Evolutionary conservation across 169 alveolate genomes (phyloP), one percentile per base, ranked within the genome.

Genomic region (Plasmodium inui): DNA sequence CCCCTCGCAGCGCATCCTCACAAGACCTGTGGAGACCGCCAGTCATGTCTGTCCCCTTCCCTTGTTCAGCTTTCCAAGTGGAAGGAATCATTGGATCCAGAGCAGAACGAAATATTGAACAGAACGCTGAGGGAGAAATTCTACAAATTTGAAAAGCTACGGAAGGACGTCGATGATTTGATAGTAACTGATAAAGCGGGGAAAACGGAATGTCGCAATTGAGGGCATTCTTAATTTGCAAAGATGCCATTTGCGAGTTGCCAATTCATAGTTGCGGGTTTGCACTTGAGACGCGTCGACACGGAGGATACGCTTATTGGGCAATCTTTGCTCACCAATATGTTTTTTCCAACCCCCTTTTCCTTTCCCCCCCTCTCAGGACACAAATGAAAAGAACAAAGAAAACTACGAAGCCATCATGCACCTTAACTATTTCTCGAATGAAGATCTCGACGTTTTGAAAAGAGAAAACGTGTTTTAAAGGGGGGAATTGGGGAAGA

Each of bases 341-440:
- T 6, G 14, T 22, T 26, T 28, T 28, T 22, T 67, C n/a, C 9
- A 6, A 41, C 34, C 71, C 71, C 39, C 4, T 9, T 41, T 41
- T 39, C n/a, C n/a, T 37, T 10, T 81, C 17, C 26, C 32, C 61
- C 19, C 32, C 28, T 82, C 44, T 28, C 41, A 86, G 93, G 93
- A 86, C n/a, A 7, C 22, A 44, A 53, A 86, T 76, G 86, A 86
- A 74, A 32, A 74, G 53, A 86, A 86, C 37, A 74, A 53, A 10
- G 93, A 86, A 55, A 70, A 74, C 32, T 86, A 86, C 70, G 85
- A 86, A 70, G 84, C 93, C 8, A 74, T 86, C 17, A 86, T 86
- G 93, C 93, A 86, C 50, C 80, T 86, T 10, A 86, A 86, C 70
- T 86, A 86, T 86, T 86, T 46, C 41, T 46, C 84, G n/a, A 73